Percentiles rank a stretch among this genome's conserved stretches.
Conservation (phyloP, 192 early-diverging fungal species). For the Endogone sp. region DNA sequence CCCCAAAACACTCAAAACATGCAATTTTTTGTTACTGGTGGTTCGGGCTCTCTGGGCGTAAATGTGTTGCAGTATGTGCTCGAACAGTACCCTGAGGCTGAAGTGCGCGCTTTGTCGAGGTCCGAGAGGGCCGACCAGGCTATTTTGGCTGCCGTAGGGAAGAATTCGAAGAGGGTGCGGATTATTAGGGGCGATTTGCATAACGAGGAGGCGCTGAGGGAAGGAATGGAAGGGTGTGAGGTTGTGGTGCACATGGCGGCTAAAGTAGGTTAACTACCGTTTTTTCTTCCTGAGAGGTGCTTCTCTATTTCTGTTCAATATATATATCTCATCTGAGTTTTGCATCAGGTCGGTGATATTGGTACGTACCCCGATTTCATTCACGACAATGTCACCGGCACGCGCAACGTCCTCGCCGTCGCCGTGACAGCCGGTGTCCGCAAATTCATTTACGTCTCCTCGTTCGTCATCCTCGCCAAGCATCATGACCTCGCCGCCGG, state of each 20-base stretch:
- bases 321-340: background rate
- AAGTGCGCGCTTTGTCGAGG: background rate
- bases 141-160: background rate
- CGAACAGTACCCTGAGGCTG: background rate
- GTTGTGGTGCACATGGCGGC: background rate
- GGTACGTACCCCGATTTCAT: background rate
- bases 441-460: background rate
- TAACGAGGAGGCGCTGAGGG: background rate
- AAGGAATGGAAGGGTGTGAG: background rate
- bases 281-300: background rate
- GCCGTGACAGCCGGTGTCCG: background rate
- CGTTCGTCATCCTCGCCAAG: background rate
- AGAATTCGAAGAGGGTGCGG: background rate
- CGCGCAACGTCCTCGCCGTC: background rate
- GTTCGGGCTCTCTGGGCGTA: background rate
- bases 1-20: too few species aligned
- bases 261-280: background rate
- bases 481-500: background rate
- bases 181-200: background rate
- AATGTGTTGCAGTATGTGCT: background rate
- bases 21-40: background rate
- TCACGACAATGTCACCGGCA: background rate
- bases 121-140: background rate
- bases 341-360: background rate
- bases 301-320: background rate